Percentiles rank a stretch among this genome's conserved stretches.
Evolutionary conservation across 805 yeast genomes (phyloP).

Genomic region (Saccharomycopsis sp.): DNA sequence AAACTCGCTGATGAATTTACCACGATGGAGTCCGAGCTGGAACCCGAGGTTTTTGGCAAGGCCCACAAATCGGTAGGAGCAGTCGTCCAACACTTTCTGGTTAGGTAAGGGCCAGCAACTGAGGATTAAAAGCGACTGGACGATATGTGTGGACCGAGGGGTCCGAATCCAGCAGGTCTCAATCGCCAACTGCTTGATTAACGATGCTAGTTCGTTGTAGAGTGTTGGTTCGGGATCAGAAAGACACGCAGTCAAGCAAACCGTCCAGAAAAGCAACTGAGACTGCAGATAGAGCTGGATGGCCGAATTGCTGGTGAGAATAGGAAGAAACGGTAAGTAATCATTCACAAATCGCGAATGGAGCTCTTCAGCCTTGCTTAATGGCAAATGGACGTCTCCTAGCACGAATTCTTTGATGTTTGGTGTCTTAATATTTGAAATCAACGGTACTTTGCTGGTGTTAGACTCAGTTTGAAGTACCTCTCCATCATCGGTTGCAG

Average conservation of each 20-base stretch:
- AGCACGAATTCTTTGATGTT: slow-evolving; percentile 49
- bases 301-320: slow-evolving; percentile 63
- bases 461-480: slow-evolving; percentile 6
- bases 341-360: slow-evolving; percentile 63
- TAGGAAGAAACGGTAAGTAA: slow-evolving; percentile 74
- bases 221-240: slow-evolving; percentile 84
- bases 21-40: slow-evolving; percentile 86
- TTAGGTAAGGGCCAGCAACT: slow-evolving; percentile 92
- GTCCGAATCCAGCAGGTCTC: slow-evolving; percentile 92
- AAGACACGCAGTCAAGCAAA: slow-evolving; percentile 76
- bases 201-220: slow-evolving; percentile 66
- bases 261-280: slow-evolving; percentile 84
- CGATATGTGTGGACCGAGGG: slow-evolving; percentile 88
- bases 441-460: slow-evolving; percentile 1
- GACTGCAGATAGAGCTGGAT: slow-evolving; percentile 74
- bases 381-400: slow-evolving; percentile 67
- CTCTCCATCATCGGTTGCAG: slow-evolving; percentile 5
- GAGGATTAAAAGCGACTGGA: slow-evolving; percentile 80
- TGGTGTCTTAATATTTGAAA: slow-evolving; percentile 7
- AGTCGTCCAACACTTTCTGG: slow-evolving; percentile 85
- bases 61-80: slow-evolving; percentile 83
- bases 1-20: slow-evolving; percentile 85
- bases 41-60: slow-evolving; percentile 77
- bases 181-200: slow-evolving; percentile 80
- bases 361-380: slow-evolving; percentile 61